phyloP scores from a whole-genome alignment of 805 yeast genomes.

The Priceomyces melissophilus region DNA sequence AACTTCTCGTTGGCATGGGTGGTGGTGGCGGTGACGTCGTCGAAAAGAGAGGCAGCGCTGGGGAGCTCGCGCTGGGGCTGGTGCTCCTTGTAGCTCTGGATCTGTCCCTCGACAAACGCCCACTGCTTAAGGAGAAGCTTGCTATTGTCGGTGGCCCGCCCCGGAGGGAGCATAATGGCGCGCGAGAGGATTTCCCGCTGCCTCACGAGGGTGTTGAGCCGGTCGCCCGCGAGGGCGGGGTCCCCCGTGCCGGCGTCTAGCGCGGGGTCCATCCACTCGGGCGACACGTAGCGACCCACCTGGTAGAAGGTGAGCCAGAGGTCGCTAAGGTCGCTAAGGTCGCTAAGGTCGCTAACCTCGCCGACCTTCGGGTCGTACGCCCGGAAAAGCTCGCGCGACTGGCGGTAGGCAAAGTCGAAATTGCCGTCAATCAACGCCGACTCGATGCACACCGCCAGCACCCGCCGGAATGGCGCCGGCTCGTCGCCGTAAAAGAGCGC shows the following conservation, averaged over 20 bases:
- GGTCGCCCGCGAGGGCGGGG: conserved; percentile 21
- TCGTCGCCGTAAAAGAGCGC: conserved; percentile 33
- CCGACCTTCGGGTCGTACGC: conserved; percentile 11
- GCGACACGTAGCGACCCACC: conserved; percentile 52
- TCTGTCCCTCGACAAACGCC: conserved; percentile 45
- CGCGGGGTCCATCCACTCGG: conserved; percentile 25
- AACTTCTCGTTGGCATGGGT: conserved; percentile 44
- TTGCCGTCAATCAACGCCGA: conserved; percentile 61
- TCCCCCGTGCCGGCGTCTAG: too few species aligned
- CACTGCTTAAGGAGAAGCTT: conserved; percentile 60
- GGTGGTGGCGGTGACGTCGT: conserved; percentile 28
- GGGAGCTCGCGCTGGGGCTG: conserved; percentile 12
- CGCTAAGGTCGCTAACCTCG: too few species aligned
- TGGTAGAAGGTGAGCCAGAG: conserved; percentile 76
- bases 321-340: conserved; percentile 22
- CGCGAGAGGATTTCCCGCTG: conserved; percentile 57
- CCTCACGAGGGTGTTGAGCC: conserved; percentile 28
- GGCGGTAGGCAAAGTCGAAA: conserved; percentile 54
- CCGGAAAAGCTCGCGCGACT: conserved; percentile 37
- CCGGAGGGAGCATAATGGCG: conserved; percentile 37
- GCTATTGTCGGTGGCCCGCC: conserved; percentile 53
- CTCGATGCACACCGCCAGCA: conserved; percentile 57
- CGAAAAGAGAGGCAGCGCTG: conserved; percentile 27
- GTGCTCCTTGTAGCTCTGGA: conserved; percentile 15
- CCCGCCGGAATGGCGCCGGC: conserved; percentile 22